Evolutionary conservation across 1,284 basidiomycete species (phyloP), one percentile per base, ranked within the genome.

Genomic region (Athelia psychrophila): DNA sequence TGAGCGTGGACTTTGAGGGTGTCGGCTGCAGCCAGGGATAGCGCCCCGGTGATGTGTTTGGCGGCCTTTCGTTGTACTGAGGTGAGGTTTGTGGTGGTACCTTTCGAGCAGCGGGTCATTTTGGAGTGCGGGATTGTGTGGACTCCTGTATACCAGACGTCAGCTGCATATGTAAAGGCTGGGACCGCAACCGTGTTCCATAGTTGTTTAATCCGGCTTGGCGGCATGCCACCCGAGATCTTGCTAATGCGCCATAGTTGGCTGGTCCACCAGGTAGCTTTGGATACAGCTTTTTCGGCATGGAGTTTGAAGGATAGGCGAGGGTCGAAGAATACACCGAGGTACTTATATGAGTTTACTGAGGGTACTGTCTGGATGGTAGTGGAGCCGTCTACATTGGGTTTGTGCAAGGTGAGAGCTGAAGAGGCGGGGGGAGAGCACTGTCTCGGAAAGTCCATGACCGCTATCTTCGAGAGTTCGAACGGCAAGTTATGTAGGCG

Each of bases 311-410:
- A 69, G 0, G 46, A 23, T 2, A 69, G 61, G 0, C 54, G 18
- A 2, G 56, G 58, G 52, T 69, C 63, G 2, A 69, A 4, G 2
- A 59, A 35, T 0, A 69, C 56, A 0, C 67, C 65, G 2, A 69
- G 56, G 44, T 64, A 64, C 32, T 63, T 63, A 40, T 60, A 54
- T 13, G 48, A 47, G 19, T 45, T 36, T 5, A 50, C 2, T 4
- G 62, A 52, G 2, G 20, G 3, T 15, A 58, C 51, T 2, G 9
- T n/a, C 9, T n/a, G 16, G 6, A 16, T 46, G 44, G 44, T 24
- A 13, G 27, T 30, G 8, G 44, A 23, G 10, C 24, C 22, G 25
- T 46, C 24, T 35, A n/a, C 33, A n/a, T 42, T 42, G 8, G 6
- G 38, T 9, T n/a, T n/a, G 38, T n/a, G 6, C 8, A 42, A 9